Evolutionary conservation across 768 basidiomycete genomes (phyloP).

Genomic region (Suillus sp.): DNA sequence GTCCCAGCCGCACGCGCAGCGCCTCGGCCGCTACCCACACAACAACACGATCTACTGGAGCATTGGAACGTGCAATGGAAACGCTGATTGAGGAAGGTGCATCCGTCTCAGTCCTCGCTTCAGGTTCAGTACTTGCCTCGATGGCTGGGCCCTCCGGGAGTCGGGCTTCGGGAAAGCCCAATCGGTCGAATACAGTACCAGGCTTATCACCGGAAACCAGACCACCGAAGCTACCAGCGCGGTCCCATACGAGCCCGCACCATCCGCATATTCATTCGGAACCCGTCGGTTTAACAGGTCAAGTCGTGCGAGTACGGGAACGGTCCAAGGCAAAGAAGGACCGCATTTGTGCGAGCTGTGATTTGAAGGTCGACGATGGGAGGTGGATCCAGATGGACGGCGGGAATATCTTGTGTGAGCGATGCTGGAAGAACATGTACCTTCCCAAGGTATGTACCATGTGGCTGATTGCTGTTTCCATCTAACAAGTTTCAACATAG

Average conservation of each 20-base stretch:
- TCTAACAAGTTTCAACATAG: conserved; percentile 38
- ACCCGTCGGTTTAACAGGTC: conserved; percentile 25
- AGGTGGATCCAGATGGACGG: conserved; percentile 80
- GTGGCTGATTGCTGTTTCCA: background rate
- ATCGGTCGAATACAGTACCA: conserved; percentile 56
- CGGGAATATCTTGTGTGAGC: conserved; percentile 81
- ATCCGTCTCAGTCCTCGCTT: conserved; percentile 37
- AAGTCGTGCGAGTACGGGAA: conserved; percentile 35
- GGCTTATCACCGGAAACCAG: conserved; percentile 46
- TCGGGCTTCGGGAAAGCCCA: conserved; percentile 33
- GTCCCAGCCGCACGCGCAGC: conserved; percentile 25
- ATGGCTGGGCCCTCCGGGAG: conserved; percentile 24
- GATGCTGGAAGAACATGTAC: conserved; percentile 96
- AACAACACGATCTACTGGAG: conserved; percentile 36
- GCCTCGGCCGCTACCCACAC: conserved; percentile 33
- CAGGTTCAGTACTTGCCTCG: conserved; percentile 35
- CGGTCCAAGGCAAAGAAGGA: conserved; percentile 32
- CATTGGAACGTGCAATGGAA: conserved; percentile 53
- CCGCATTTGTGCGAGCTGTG: conserved; percentile 68
- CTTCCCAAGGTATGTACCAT: conserved; percentile 74
- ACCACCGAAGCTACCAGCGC: conserved; percentile 55
- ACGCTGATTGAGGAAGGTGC: conserved; percentile 48
- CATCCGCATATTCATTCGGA: conserved; percentile 38
- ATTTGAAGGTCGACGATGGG: conserved; percentile 70
- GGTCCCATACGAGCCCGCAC: conserved; percentile 54